phyloP scores from a whole-genome alignment of 2,329 filamentous ascomycete species.

The Didymella exigua region DNA sequence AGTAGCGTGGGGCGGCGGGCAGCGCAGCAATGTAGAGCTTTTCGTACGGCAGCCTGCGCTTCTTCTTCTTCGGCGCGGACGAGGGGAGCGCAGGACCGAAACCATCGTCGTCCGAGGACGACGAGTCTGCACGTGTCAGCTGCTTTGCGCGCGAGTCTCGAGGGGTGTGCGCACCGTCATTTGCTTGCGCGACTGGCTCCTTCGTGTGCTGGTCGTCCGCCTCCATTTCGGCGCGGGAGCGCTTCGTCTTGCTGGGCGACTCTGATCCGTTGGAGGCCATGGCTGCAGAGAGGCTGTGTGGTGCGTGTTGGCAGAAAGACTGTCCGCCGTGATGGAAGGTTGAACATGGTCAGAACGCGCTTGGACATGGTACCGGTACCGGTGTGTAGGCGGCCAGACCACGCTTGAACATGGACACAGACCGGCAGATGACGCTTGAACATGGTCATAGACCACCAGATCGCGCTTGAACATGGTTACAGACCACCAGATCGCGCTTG shows the following conservation, averaged over 20 bases:
- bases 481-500: too few species aligned
- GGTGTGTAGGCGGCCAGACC: too few species aligned
- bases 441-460: too few species aligned
- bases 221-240: constrained; percentile 36
- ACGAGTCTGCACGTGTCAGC: constrained; percentile 51
- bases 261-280: constrained; percentile 26
- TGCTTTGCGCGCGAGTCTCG: constrained; percentile 12
- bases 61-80: constrained; percentile 82
- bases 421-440: too few species aligned
- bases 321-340: constrained; percentile 15
- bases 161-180: constrained; percentile 20
- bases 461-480: too few species aligned
- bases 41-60: constrained; percentile 87
- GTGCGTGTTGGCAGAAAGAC: constrained; percentile 8
- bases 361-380: too few species aligned
- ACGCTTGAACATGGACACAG: too few species aligned
- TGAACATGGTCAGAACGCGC: too few species aligned
- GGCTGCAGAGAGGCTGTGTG: constrained; percentile 4
- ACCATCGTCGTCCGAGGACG: constrained; percentile 77
- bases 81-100: constrained; percentile 92
- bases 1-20: constrained; percentile 79
- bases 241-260: constrained; percentile 33
- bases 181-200: constrained; percentile 16
- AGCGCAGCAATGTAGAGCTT: constrained; percentile 93
- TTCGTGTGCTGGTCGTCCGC: constrained; percentile 20